Conservation (phyloP, 805 yeast genomes). For the Yarrowia sp. region DNA sequence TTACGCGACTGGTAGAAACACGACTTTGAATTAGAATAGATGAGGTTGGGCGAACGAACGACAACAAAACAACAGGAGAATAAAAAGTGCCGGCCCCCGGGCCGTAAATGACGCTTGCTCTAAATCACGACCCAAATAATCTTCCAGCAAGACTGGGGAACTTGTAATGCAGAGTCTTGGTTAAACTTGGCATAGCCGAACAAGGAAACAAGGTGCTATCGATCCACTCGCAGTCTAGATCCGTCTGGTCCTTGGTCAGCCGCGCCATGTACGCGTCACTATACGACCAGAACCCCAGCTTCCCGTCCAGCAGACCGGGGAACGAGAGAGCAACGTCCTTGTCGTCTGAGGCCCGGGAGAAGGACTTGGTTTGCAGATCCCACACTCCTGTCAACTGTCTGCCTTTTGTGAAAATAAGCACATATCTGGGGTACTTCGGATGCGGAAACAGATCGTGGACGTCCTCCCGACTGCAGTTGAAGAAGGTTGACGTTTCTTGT, state of each 20-base stretch:
- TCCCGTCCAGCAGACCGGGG: neutral
- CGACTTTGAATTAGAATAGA: no score
- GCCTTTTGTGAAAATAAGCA: neutral
- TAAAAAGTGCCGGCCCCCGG: no score
- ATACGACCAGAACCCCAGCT: neutral
- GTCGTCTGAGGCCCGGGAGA: no score
- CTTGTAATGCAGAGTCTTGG: neutral
- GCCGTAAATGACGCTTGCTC: no score
- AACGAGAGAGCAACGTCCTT: neutral
- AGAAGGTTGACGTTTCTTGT: neutral
- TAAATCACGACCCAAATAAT: neutral
- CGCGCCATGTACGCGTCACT: neutral
- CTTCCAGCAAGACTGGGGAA: neutral
- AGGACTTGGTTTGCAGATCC: neutral
- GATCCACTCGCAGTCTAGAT: neutral
- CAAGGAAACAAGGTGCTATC: neutral
- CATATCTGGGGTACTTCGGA: neutral
- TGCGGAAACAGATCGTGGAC: constrained; percentile 10
- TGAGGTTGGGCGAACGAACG: no score
- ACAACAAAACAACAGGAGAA: no score
- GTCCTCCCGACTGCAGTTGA: neutral
- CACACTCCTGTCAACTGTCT: neutral
- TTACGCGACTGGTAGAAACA: no score
- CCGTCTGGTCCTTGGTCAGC: constrained; percentile 1
- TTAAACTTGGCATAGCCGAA: neutral